phyloP scores from a whole-genome alignment of 495 filamentous ascomycete species.

The Talaromyces thailandensis region DNA sequence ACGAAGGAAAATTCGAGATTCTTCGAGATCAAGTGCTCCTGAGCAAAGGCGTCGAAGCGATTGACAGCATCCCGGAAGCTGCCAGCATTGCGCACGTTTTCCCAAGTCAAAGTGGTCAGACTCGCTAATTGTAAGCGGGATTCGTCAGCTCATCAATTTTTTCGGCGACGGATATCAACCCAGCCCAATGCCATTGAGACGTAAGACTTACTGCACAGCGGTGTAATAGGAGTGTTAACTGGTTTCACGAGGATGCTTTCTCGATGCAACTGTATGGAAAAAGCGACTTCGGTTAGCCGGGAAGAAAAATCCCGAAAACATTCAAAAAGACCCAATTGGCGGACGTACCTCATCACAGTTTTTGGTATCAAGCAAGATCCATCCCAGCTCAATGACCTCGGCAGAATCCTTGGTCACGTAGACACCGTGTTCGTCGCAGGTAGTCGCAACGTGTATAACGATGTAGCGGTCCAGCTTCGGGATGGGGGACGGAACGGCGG shows the following conservation, averaged over 20 bases:
- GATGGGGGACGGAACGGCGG: conserved; percentile 40
- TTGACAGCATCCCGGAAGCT: conserved; percentile 95
- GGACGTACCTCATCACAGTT: conserved; percentile 76
- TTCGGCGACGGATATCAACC: background rate
- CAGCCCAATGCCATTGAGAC: background rate
- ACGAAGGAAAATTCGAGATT: conserved; percentile 96
- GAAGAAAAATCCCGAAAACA: conserved; percentile 7
- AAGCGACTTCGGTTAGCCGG: conserved; percentile 9
- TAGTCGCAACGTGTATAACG: conserved; percentile 96
- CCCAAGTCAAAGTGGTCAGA: conserved; percentile 96
- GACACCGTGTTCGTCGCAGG: conserved; percentile 97
- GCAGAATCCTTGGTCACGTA: conserved; percentile 99
- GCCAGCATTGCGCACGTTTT: conserved; percentile 93
- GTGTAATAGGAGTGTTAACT: conserved; percentile 96
- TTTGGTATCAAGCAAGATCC: conserved; percentile 91
- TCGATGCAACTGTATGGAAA: conserved; percentile 62
- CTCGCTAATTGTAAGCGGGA: conserved; percentile 52
- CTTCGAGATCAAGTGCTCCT: conserved; percentile 74
- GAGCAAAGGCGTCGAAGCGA: conserved; percentile 85
- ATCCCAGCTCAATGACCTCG: conserved; percentile 97
- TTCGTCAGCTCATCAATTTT: conserved; percentile 23
- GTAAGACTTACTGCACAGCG: conserved; percentile 83
- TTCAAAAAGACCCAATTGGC: conserved; percentile 1
- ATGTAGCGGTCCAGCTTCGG: conserved; percentile 87
- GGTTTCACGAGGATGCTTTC: conserved; percentile 97